Evolutionary conservation across 345 rosid species (phyloP).

Genomic region (Microthlaspi erraticum): DNA sequence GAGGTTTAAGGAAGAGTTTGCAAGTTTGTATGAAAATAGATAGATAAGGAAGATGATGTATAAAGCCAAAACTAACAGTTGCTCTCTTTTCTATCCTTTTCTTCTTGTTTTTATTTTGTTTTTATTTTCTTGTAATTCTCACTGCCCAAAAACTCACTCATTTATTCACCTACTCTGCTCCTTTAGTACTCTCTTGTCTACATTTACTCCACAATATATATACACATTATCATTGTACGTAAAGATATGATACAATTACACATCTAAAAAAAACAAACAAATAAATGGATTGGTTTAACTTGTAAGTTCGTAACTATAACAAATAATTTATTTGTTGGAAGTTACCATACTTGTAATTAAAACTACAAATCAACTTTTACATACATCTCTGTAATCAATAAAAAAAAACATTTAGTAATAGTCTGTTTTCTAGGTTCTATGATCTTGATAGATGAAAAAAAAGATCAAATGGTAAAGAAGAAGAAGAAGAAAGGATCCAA

Average conservation of each 20-base stretch:
- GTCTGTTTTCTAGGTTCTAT: neutral
- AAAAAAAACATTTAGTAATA: neutral
- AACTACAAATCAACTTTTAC: no score
- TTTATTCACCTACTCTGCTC: constrained; percentile 52
- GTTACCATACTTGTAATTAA: neutral
- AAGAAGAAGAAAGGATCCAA: constrained; percentile 30
- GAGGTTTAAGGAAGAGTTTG: constrained; percentile 51
- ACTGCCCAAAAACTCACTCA: constrained; percentile 40
- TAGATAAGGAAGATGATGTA: constrained; percentile 59
- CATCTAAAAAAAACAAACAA: neutral
- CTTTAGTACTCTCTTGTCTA: constrained; percentile 32
- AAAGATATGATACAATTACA: neutral
- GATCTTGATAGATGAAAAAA: neutral
- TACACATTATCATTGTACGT: neutral
- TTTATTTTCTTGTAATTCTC: neutral
- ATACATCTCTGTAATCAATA: no score
- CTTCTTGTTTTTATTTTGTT: neutral
- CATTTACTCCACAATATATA: constrained; percentile 19
- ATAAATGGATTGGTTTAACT: no score
- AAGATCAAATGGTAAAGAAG: neutral
- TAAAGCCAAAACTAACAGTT: constrained; percentile 70
- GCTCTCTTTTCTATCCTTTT: constrained; percentile 40
- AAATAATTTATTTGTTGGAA: no score
- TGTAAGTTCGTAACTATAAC: no score
- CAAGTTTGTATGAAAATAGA: constrained; percentile 51